A percentile compares a stretch with the other conserved stretches of the same genome.
phyloP scores from a whole-genome alignment of 768 basidiomycete species.

The Mycena metata region DNA sequence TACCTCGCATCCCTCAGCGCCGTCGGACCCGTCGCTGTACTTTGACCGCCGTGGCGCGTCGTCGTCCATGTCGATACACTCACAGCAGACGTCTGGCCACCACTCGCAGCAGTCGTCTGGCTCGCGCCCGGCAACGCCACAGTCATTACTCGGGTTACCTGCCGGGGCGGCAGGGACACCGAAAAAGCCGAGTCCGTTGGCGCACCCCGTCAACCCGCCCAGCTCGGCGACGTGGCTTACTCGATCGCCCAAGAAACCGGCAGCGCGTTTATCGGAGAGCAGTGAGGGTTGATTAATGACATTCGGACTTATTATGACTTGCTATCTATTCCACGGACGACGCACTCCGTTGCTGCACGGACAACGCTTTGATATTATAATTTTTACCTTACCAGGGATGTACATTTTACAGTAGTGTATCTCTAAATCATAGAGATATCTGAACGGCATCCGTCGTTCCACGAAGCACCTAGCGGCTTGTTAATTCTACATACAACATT shows the following conservation, averaged over 20 bases:
- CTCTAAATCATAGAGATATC: neutral
- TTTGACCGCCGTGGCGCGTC: conserved; percentile 34
- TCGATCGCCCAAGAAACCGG: conserved; percentile 34
- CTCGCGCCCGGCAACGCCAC: conserved; percentile 26
- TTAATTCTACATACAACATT: conserved; percentile 25
- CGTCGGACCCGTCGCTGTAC: conserved; percentile 33
- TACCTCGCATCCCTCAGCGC: conserved; percentile 14
- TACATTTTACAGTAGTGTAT: neutral
- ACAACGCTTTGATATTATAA: conserved; percentile 14
- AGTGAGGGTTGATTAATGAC: conserved; percentile 14
- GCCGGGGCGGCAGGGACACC: conserved; percentile 30
- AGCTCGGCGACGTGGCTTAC: conserved; percentile 33
- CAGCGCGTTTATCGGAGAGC: conserved; percentile 19
- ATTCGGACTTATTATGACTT: neutral
- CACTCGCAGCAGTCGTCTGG: neutral
- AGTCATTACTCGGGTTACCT: conserved; percentile 34
- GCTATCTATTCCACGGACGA: neutral
- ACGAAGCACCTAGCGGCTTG: neutral
- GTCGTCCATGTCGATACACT: conserved; percentile 29
- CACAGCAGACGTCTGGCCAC: conserved; percentile 1
- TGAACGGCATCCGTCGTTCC: neutral
- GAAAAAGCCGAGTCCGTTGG: conserved; percentile 37
- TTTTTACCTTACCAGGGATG: conserved; percentile 21
- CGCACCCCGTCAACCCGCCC: conserved; percentile 4
- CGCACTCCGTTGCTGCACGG: conserved; percentile 7